Evolutionary conservation across 1,139 yeast species (phyloP).

Genomic region (Zygotorulaspora mrakii): DNA sequence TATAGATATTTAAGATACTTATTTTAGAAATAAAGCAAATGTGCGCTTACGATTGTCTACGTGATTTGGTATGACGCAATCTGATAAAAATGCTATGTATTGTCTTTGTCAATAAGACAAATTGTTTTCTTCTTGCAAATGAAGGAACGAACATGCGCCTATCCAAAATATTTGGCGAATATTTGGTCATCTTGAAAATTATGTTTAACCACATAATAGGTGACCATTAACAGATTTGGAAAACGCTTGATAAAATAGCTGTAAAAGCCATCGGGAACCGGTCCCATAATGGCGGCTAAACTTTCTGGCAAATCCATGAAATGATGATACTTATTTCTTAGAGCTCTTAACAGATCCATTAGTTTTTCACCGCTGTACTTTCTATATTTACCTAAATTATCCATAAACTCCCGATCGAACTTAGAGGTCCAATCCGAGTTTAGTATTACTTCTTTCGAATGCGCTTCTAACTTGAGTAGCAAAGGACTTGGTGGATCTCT

Average conservation of each 20-base stretch:
- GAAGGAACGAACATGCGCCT: neutral
- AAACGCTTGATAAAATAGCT: constrained; percentile 67
- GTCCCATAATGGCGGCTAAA: constrained; percentile 61
- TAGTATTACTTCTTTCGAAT: constrained; percentile 52
- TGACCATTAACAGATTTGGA: constrained; percentile 74
- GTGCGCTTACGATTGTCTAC: neutral
- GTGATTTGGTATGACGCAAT: neutral
- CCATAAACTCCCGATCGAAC: constrained; percentile 68
- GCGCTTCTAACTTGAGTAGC: constrained; percentile 55
- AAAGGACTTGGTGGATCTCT: constrained; percentile 81
- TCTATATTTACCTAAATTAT: constrained; percentile 83
- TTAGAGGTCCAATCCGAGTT: constrained; percentile 73
- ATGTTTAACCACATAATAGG: constrained; percentile 60
- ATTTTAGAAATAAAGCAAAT: constrained; percentile 1
- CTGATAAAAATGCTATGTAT: neutral
- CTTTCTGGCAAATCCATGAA: constrained; percentile 78
- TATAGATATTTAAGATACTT: constrained; percentile 5
- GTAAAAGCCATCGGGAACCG: constrained; percentile 81
- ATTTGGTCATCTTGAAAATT: constrained; percentile 59
- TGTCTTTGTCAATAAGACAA: neutral
- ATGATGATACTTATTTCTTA: constrained; percentile 90
- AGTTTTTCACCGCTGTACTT: constrained; percentile 76
- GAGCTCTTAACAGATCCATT: constrained; percentile 81
- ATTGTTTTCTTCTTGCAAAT: neutral
- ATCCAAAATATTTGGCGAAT: constrained; percentile 51